Percentiles rank a stretch among this genome's conserved stretches.
phyloP scores from a whole-genome alignment of 768 basidiomycete genomes.

The Cystoderma amianthinum region DNA sequence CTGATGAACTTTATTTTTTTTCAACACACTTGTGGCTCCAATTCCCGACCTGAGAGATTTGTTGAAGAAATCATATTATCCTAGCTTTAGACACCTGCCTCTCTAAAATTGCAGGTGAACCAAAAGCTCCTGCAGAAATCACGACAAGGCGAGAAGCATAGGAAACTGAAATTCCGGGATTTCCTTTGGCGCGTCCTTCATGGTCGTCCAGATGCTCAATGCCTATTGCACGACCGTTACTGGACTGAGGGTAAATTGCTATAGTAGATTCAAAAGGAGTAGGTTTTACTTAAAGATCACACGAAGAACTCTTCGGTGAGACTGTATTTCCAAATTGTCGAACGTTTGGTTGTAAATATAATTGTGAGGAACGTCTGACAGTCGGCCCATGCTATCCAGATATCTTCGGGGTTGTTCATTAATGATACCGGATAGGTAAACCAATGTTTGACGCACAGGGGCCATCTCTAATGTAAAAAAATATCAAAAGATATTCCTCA shows the following conservation, averaged over 20 bases:
- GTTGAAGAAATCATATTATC: background rate
- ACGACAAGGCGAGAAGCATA: constrained; percentile 39
- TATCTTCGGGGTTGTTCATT: constrained; percentile 30
- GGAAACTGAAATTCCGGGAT: constrained; percentile 13
- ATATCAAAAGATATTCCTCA: background rate
- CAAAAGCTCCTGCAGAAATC: constrained; percentile 45
- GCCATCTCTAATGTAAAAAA: constrained; percentile 36
- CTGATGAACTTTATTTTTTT: constrained; percentile 37
- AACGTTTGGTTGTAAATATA: constrained; percentile 42
- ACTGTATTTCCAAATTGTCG: constrained; percentile 33
- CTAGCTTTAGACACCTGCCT: constrained; percentile 4
- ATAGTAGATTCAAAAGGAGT: background rate
- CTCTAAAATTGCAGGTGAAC: constrained; percentile 50
- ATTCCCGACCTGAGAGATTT: constrained; percentile 56
- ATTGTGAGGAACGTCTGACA: constrained; percentile 49
- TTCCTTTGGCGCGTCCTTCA: constrained; percentile 14
- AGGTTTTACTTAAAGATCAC: constrained; percentile 1
- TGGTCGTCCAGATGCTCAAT: constrained; percentile 42
- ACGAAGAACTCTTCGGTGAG: constrained; percentile 35
- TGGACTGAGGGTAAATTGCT: constrained; percentile 10
- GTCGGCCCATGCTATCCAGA: constrained; percentile 42
- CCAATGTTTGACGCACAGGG: constrained; percentile 40
- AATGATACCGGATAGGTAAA: no score
- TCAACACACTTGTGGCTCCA: constrained; percentile 43
- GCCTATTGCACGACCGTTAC: constrained; percentile 35